These are phyloP conservation scores for Aspergillus kassunensis DNA, from an alignment of 495 filamentous ascomycete genomes.

Conservation along the genomic window DNA sequence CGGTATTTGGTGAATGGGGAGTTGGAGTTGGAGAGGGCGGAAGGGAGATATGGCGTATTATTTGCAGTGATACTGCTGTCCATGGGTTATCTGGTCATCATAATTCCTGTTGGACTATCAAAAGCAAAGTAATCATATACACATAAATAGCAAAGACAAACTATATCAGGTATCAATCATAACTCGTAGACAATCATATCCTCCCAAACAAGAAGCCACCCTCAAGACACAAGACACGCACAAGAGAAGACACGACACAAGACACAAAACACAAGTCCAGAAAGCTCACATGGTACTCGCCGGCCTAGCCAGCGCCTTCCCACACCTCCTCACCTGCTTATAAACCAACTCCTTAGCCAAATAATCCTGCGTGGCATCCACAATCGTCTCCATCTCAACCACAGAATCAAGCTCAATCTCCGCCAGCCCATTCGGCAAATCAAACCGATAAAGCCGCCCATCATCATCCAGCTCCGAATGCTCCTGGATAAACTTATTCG, in stretches of 20 bases:
- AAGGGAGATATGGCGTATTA: neutral
- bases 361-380: conserved; percentile 38
- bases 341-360: conserved; percentile 32
- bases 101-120: too few species aligned
- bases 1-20: conserved; percentile 15
- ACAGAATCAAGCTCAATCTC: conserved; percentile 38
- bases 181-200: neutral
- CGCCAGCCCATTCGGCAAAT: conserved; percentile 41
- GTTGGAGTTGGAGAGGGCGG: neutral
- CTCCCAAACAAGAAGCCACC: neutral
- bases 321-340: conserved; percentile 34
- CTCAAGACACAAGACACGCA: neutral
- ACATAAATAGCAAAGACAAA: neutral
- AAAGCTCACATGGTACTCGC: conserved; percentile 9
- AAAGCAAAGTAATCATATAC: too few species aligned
- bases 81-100: too few species aligned
- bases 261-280: too few species aligned
- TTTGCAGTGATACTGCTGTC: too few species aligned
- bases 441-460: conserved; percentile 42
- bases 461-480: conserved; percentile 32
- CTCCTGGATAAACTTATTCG: conserved; percentile 33
- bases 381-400: conserved; percentile 34
- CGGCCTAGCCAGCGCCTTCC: conserved; percentile 17
- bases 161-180: neutral
- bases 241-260: too few species aligned